Percentiles rank a stretch among this genome's conserved stretches.
Evolutionary conservation across 495 filamentous ascomycete species (phyloP).

Genomic region (Stereocaulon alpinum): DNA sequence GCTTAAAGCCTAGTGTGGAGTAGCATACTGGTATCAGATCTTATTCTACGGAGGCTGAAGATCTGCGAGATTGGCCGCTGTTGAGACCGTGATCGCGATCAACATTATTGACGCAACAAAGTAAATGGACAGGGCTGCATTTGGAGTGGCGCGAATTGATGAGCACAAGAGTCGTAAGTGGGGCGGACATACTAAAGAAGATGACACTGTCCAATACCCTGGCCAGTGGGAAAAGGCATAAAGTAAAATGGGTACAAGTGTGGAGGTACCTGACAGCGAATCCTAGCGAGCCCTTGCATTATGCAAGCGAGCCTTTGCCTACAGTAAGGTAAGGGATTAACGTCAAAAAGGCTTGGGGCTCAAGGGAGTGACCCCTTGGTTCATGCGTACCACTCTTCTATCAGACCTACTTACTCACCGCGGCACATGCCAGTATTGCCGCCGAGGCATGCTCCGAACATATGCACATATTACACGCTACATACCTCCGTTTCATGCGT

Average conservation of each 20-base stretch:
- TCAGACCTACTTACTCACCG: constrained; percentile 8
- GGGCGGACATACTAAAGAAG: background rate
- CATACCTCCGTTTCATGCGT: constrained; percentile 3
- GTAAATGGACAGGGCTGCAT: background rate
- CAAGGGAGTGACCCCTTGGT: background rate
- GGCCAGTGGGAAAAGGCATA: background rate
- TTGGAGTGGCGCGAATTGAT: constrained; percentile 2
- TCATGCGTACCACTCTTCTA: constrained; percentile 14
- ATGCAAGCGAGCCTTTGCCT: constrained; percentile 7
- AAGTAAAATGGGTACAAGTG: background rate
- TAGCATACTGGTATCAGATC: constrained; percentile 7
- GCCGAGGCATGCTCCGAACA: constrained; percentile 10
- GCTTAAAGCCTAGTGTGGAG: constrained; percentile 6
- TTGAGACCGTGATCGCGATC: background rate
- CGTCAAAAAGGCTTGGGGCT: background rate
- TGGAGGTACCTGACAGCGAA: constrained; percentile 15
- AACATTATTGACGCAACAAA: background rate
- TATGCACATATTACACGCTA: constrained; percentile 4
- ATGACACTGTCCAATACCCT: background rate
- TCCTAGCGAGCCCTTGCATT: constrained; percentile 12
- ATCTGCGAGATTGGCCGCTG: constrained; percentile 14
- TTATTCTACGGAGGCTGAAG: constrained; percentile 1
- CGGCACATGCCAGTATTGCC: constrained; percentile 8
- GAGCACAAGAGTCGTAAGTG: background rate
- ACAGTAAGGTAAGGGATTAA: background rate